Evolutionary conservation across 2,329 filamentous ascomycete genomes (phyloP).

Genomic region (Paramyrothecium roridum): DNA sequence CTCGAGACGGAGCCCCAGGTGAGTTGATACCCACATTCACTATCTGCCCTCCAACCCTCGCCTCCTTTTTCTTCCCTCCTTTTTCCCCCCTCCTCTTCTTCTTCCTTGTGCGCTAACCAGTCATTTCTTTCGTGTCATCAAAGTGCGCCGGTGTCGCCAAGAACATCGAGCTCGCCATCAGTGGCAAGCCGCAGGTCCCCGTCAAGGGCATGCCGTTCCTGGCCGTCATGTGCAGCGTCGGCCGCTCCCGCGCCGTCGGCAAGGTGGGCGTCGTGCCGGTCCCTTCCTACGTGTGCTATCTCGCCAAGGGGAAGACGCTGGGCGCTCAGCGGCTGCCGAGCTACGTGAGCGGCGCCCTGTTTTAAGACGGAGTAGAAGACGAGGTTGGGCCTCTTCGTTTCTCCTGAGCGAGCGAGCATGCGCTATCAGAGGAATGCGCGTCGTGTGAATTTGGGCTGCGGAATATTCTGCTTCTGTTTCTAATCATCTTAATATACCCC

Average conservation of each 20-base stretch:
- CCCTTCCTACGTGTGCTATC: conserved; percentile 49
- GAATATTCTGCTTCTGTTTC: neutral
- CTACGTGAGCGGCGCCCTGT: conserved; percentile 47
- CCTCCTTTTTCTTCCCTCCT: neutral
- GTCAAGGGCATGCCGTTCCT: conserved; percentile 49
- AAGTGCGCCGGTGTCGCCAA: conserved; percentile 48
- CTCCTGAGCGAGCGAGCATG: no score
- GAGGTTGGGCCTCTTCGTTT: no score
- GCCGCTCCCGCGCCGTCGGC: conserved; percentile 47
- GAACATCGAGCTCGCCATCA: conserved; percentile 48
- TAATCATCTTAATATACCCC: conserved; percentile 12
- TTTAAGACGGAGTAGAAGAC: conserved; percentile 22
- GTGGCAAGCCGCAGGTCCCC: conserved; percentile 36
- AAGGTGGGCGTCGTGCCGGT: conserved; percentile 43
- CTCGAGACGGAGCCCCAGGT: conserved; percentile 58
- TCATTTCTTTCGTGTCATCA: neutral
- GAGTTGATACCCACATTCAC: conserved; percentile 14
- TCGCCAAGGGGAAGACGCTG: conserved; percentile 49
- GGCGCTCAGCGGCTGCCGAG: conserved; percentile 39
- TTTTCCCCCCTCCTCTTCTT: neutral
- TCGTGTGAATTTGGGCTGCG: neutral
- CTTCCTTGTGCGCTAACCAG: neutral
- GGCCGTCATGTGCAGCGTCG: conserved; percentile 44
- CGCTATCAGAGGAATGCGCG: no score
- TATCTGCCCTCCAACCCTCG: neutral